Base-by-base conservation (phyloP, 441 rosid genomes). In the Populus trichocarpa region DNA sequence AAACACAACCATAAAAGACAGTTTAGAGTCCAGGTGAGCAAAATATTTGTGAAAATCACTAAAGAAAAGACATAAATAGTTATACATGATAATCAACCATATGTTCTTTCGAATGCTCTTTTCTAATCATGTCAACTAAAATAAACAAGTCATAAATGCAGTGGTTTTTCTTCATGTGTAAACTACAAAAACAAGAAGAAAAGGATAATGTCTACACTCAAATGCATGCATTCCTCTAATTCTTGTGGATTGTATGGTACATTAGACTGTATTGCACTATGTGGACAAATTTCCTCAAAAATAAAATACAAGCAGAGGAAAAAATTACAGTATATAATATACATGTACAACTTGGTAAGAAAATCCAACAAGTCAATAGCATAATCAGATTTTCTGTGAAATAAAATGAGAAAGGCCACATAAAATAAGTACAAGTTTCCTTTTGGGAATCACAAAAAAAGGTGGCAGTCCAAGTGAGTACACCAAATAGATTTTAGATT, bases 1-100 rank as follows among this genome's bases (percentile, higher is more conserved):
- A 23, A 40, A 12, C 28, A 35, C 80, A 64, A n/a, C 22, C 28
- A 30, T 72, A 40, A 63, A 25, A 81, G 67, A 35, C 33, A 68
- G 26, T 61, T n/a, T 16, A 9, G 5, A 50, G 28, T 64, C 38
- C 11, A 38, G 8, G 23, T 26, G 13, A 1, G 16, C 63, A 68
- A 30, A 67, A 75, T 40, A 10, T 46, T 30, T 3, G 14, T 67
- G 71, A 35, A 25, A 40, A 36, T 20, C 70, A 13, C 14, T 38
- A 26, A 42, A 16, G 28, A 23, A 35, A 40, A 46, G 38, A 26
- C 11, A 3, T 26, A 10, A 28, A 26, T 25, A 26, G 0, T 1
- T 5, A 75, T 18, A 38, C 13, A 22, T 36, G 59, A 20, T 61
- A 6, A 72, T 73, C 38, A 35, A 75, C 14, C 2, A 11, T 25